Base-by-base conservation (phyloP, 2,329 filamentous ascomycete species). In the Beauveria rudraprayagi region DNA sequence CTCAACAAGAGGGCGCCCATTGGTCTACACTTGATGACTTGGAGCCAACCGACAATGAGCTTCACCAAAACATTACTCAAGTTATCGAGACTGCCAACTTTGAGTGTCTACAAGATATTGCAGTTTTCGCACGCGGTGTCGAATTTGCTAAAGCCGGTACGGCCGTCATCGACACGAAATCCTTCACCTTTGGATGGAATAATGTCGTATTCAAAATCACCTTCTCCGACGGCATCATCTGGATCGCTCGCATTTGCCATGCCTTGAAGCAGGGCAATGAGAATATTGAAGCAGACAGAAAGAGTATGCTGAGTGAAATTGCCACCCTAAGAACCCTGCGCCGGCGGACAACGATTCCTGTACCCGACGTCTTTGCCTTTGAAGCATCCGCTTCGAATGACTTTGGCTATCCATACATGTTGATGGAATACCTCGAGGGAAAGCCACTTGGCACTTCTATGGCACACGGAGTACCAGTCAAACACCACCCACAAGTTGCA, bases 331-430 rank as follows among this genome's bases (percentile, higher is more conserved):
- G 55, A 56, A 62, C 56, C 40, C 41, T 61, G 22, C 51, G 53
- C 2, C 56, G 44, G n/a, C 61, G 58, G 22, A 57, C 61, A 16
- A 52, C 52, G 5, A 63, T 63, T 52, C 61, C 61, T 16, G 58
- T 63, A 28, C 52, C 52, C 4, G 19, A n/a, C 6, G 54, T 57
- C 10, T 57, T 57, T 30, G 41, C 19, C 54, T 60, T 62, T 19
- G 46, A 62, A 34, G 19, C 40, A 48, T 63, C 56, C 19, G 50
- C 52, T 3, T 53, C 60, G 6, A 63, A 60, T 43, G 30, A 41
- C 8, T 61, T 63, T 58, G 51, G 60, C 50, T 63, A 56, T 61
- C 51, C 60, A 14, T 62, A 63, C 56, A 41, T 63, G 9, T 37
- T 63, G 5, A 60, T 62, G 51, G 62, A 62, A 30, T 57, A 26